Percentiles rank a stretch among this genome's conserved stretches.
These are phyloP conservation scores for Mycena sanguinolenta DNA, from an alignment of 768 basidiomycete genomes.

Conservation along the genomic window DNA sequence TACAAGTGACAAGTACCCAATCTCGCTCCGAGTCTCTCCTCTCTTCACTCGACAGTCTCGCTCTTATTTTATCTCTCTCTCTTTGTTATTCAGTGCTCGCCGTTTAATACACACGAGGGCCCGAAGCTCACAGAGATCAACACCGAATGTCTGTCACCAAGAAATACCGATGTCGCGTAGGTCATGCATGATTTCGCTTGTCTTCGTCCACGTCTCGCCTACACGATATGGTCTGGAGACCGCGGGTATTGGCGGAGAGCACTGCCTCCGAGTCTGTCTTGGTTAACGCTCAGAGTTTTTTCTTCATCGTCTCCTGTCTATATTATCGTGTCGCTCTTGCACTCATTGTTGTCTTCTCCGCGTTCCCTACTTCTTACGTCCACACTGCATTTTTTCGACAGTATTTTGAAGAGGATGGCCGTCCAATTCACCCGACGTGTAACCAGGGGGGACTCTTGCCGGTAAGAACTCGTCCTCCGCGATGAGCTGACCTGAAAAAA, in stretches of 20 bases:
- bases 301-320: too few species aligned
- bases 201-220: background rate
- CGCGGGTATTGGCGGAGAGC: too few species aligned
- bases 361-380: too few species aligned
- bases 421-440: slow-evolving; percentile 57
- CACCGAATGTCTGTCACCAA: slow-evolving; percentile 45
- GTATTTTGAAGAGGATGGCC: slow-evolving; percentile 64
- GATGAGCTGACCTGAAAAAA: background rate
- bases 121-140: too few species aligned
- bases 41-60: background rate
- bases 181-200: slow-evolving; percentile 32
- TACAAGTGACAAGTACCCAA: background rate
- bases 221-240: too few species aligned
- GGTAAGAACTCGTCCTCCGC: slow-evolving; percentile 45
- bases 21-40: background rate
- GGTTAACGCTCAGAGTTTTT: too few species aligned
- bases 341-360: too few species aligned
- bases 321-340: too few species aligned
- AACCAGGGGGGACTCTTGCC: slow-evolving; percentile 63
- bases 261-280: too few species aligned
- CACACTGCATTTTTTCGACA: too few species aligned
- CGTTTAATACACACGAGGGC: too few species aligned
- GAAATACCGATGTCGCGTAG: slow-evolving; percentile 62
- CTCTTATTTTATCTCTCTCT: background rate
- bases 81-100: slow-evolving; percentile 20